Base-by-base conservation (phyloP, 768 basidiomycete genomes). In the Trametopsis cervina region DNA sequence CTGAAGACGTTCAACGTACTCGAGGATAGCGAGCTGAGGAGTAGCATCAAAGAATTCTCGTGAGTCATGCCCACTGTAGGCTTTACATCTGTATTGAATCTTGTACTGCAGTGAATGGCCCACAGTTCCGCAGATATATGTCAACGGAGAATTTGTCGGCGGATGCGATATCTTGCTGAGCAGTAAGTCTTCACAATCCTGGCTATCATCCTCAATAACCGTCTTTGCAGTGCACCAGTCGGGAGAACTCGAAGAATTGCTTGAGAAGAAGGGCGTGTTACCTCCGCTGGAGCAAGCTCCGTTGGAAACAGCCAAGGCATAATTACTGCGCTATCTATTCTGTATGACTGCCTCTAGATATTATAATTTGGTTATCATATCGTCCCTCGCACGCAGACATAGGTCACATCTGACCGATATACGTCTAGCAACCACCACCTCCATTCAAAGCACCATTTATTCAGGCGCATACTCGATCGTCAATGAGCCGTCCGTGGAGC, bases 1-100 rank as follows among this genome's bases (percentile, higher is more conserved):
- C 64, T 97, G 61, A 78, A 84, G 71, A 85, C 92, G 4, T 98
- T 85, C 65, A 87, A 99, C 63, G 90, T 95, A 21, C 69, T 99
- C 46, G 85, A 77, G 58, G 95, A 98, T 63, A 61, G 70, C 21
- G 89, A 97, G 64, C 70, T 99, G 40, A 72, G 95, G 53, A 80
- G 60, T 57, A 79, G 81, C 2, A 95, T 98, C 63, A 98, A 99
- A 68, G 93, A 97, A 65, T 98, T 90, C 64, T 94, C 91, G 94
- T 97, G 57, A 61, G 92, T 81, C 20, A 36, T n/a, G 29, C 29
- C 27, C 18, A 7, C 11, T 22, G 12, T 41, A 4, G 11, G 23
- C 12, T 37, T 38, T 4, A 18, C 23, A 44, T 38, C 18, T 5
- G 5, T 43, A 11, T 4, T 23, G 3, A 1, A 13, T 23, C 33